Evolutionary conservation across 176 grass and related monocot species (phyloP).

Genomic region (Carex pumila): DNA sequence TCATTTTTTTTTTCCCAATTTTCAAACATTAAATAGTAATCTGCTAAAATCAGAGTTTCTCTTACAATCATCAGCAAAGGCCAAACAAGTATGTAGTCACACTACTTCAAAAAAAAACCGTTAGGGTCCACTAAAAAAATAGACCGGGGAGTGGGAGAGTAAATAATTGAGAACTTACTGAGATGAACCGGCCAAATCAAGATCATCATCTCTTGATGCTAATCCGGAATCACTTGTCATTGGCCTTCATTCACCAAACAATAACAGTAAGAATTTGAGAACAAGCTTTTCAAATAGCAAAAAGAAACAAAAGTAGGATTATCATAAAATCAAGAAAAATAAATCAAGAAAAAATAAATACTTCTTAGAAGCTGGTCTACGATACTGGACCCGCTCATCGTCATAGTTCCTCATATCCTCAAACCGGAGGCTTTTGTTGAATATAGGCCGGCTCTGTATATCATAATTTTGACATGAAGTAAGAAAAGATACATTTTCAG

Average conservation of each 20-base stretch:
- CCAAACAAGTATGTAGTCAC: not conserved
- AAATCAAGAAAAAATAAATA: conserved; percentile 19
- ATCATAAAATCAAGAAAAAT: not conserved
- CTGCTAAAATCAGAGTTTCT: not conserved
- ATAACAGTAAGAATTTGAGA: conserved; percentile 7
- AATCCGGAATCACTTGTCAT: conserved; percentile 50
- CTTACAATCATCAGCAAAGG: not conserved
- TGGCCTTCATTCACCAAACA: conserved; percentile 37
- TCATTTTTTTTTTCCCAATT: not conserved
- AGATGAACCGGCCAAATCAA: conserved; percentile 70
- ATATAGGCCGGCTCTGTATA: conserved; percentile 86
- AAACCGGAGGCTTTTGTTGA: conserved; percentile 95
- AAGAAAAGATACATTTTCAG: not conserved
- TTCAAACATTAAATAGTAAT: not conserved
- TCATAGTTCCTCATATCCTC: conserved; percentile 88
- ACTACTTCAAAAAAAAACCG: not conserved
- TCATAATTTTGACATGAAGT: conserved; percentile 2
- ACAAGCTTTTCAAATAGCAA: conserved; percentile 13
- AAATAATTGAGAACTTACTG: conserved; percentile 47
- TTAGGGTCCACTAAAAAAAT: not conserved
- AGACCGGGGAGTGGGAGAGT: not conserved
- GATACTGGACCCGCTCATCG: conserved; percentile 63
- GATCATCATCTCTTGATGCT: conserved; percentile 74
- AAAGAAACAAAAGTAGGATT: not conserved
- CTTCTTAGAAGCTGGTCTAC: conserved; percentile 65